Conservation (phyloP, 1,284 basidiomycete genomes). For the Microbotryomycetes sp. region DNA sequence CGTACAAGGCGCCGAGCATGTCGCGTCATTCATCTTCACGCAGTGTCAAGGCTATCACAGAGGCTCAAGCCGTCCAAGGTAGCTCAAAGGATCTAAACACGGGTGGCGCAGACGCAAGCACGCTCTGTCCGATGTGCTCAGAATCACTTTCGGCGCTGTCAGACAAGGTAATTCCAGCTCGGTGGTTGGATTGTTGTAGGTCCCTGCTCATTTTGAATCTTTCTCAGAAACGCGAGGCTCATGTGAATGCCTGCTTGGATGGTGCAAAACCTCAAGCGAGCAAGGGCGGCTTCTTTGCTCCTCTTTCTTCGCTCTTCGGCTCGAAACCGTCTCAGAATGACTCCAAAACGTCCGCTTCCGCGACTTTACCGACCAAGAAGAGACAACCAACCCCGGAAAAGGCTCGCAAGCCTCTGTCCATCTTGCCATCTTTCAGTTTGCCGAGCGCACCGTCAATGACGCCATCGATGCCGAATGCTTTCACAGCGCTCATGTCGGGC, state of each 20-base stretch:
- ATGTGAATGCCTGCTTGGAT: constrained; percentile 43
- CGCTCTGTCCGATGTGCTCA: constrained; percentile 38
- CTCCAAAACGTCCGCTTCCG: constrained; percentile 21
- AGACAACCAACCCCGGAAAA: neutral
- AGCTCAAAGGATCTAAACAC: constrained; percentile 8
- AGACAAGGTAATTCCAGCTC: constrained; percentile 34
- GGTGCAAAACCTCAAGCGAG: neutral
- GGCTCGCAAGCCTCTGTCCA: constrained; percentile 7
- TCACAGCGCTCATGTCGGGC: constrained; percentile 74
- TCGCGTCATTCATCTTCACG: too few relatives aligned
- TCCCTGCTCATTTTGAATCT: too few relatives aligned
- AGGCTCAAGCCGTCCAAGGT: constrained; percentile 1
- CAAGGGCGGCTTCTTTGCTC: constrained; percentile 3
- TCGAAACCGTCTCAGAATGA: neutral
- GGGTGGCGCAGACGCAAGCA: constrained; percentile 6
- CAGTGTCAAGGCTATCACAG: constrained; percentile 18
- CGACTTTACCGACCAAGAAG: neutral
- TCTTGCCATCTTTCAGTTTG: neutral
- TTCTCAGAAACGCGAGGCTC: constrained; percentile 36
- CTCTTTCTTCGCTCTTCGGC: constrained; percentile 11
- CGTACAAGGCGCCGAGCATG: too few relatives aligned
- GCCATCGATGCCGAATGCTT: constrained; percentile 47
- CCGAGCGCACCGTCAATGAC: neutral
- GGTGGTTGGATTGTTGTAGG: too few relatives aligned
- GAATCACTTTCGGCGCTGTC: constrained; percentile 32